These are phyloP conservation scores for Solanum chacoense DNA, from an alignment of 305 asterid genomes.

Conservation along the genomic window DNA sequence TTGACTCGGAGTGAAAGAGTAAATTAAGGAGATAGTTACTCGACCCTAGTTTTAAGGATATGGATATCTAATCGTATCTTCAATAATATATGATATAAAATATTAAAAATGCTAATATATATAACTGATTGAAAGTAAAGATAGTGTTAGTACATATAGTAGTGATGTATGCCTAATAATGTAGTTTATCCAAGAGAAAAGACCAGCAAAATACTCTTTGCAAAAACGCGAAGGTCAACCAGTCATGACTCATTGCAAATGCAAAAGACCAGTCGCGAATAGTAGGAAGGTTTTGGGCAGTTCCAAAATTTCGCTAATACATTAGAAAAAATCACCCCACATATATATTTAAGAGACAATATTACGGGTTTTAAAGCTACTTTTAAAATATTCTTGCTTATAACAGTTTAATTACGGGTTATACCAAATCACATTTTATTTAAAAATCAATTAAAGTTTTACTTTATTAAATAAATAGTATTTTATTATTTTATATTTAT, in stretches of 20 bases:
- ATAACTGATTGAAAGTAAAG: no score
- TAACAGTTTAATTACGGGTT: no score
- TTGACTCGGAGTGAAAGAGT: background rate
- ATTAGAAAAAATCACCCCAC: no score
- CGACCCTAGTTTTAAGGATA: background rate
- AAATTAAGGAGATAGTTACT: background rate
- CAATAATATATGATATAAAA: no score
- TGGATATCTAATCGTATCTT: background rate
- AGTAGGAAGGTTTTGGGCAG: background rate
- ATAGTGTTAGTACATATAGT: background rate
- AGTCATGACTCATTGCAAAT: background rate
- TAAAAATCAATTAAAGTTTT: no score
- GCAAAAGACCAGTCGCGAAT: background rate
- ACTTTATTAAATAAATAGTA: no score
- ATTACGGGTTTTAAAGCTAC: no score
- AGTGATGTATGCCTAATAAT: background rate
- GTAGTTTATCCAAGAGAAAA: background rate
- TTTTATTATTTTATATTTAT: no score
- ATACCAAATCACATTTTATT: no score
- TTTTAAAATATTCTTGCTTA: no score
- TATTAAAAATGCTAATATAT: background rate
- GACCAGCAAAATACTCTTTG: background rate
- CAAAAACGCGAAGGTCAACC: background rate
- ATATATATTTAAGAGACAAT: no score
- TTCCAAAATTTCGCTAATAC: background rate